These are phyloP conservation scores for Iris macrosiphon DNA, from an alignment of 106 monocot species.

Conservation along the genomic window DNA sequence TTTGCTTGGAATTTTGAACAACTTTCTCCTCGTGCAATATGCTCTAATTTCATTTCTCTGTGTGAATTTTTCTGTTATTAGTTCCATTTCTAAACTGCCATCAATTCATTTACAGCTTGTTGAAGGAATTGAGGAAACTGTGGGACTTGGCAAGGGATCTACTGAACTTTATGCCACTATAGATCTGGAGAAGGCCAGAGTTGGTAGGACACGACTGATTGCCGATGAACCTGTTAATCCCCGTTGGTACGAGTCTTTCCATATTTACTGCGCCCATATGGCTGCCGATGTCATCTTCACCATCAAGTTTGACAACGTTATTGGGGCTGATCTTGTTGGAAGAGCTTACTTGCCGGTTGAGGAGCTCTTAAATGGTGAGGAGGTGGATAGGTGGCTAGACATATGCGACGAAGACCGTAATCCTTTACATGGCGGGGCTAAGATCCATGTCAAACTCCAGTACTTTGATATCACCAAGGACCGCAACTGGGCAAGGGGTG, in stretches of 20 bases:
- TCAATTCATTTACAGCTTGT: conserved; percentile 31
- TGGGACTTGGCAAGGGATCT: conserved; percentile 31
- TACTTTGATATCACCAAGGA: conserved; percentile 49
- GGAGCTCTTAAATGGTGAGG: conserved; percentile 36
- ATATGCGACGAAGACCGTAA: conserved; percentile 35
- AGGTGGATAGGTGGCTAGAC: conserved; percentile 63
- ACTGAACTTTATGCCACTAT: conserved; percentile 52
- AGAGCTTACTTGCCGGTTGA: conserved; percentile 58
- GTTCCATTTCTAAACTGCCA: no score
- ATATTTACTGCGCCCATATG: conserved; percentile 68
- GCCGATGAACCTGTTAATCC: conserved; percentile 45
- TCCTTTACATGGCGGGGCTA: conserved; percentile 38
- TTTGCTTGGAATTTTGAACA: no score
- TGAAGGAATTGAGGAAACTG: conserved; percentile 33
- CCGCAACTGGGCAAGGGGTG: conserved; percentile 41
- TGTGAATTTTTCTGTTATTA: no score
- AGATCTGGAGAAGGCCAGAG: conserved; percentile 69
- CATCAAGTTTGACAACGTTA: conserved; percentile 37
- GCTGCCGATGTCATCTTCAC: conserved; percentile 55
- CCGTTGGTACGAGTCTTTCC: conserved; percentile 69
- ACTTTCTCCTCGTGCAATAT: no score
- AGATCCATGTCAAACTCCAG: conserved; percentile 63
- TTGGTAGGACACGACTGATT: conserved; percentile 60
- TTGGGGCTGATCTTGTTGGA: conserved; percentile 55
- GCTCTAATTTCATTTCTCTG: no score